These are phyloP conservation scores for Ophiocordyceps camponoti-leonardi DNA, from an alignment of 2,329 filamentous ascomycete genomes.

Conservation along the genomic window DNA sequence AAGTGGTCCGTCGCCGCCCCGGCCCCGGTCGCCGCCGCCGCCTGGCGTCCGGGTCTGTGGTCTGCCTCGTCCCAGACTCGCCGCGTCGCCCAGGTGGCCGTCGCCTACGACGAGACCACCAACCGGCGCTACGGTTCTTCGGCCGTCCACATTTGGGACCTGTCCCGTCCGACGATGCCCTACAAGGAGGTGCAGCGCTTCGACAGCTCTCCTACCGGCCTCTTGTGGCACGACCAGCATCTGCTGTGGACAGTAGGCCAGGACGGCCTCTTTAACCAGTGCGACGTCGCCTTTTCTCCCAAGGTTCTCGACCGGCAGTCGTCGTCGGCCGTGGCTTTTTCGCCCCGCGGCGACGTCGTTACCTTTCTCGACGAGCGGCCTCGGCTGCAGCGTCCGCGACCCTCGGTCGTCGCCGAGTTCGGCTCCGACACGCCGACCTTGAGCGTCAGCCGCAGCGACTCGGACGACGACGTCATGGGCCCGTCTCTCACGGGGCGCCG, in stretches of 20 bases:
- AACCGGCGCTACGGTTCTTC: slow-evolving; percentile 36
- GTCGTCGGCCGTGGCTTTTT: slow-evolving; percentile 44
- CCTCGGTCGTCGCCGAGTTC: slow-evolving; percentile 20
- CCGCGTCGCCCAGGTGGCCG: slow-evolving; percentile 42
- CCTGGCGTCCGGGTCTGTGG: slow-evolving; percentile 49
- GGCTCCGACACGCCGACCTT: slow-evolving; percentile 31
- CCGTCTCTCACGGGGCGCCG: slow-evolving; percentile 37
- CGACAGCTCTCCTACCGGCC: slow-evolving; percentile 34
- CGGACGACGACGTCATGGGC: slow-evolving; percentile 45
- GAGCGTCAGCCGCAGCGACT: slow-evolving; percentile 43
- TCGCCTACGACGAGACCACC: slow-evolving; percentile 41
- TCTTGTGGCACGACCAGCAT: slow-evolving; percentile 49
- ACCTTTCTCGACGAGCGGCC: slow-evolving; percentile 45
- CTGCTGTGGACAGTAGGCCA: slow-evolving; percentile 48
- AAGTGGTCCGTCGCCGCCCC: slow-evolving; percentile 44
- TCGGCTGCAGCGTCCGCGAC: slow-evolving; percentile 23
- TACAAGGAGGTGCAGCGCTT: slow-evolving; percentile 49
- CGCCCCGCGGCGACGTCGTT: slow-evolving; percentile 38
- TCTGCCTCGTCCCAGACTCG: slow-evolving; percentile 44
- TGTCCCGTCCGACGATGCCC: slow-evolving; percentile 49
- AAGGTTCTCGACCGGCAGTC: slow-evolving; percentile 45
- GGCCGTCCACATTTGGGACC: slow-evolving; percentile 48
- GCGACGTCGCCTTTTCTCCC: slow-evolving; percentile 46
- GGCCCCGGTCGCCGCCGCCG: slow-evolving; percentile 38
- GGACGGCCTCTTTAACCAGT: slow-evolving; percentile 46